Evolutionary conservation across 495 filamentous ascomycete species (phyloP).

Genomic region (Penicillium odoratum): DNA sequence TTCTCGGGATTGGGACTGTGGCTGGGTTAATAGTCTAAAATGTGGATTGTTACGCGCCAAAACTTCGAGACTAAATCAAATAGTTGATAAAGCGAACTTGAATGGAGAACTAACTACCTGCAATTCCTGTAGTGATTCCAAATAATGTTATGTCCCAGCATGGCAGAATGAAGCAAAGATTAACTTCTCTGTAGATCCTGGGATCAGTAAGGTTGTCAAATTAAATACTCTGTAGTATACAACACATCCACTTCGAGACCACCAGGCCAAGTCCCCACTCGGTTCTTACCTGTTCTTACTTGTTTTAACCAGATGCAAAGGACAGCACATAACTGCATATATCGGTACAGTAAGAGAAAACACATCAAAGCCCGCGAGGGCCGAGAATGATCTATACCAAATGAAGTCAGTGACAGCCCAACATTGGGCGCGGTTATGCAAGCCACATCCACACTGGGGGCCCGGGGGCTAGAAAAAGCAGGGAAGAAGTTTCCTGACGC

Average conservation of each 20-base stretch:
- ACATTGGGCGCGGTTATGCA: slow-evolving; percentile 25
- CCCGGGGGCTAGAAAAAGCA: not conserved
- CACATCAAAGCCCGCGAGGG: not conserved
- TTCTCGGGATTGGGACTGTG: not conserved
- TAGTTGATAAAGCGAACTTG: not conserved
- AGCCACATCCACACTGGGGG: slow-evolving; percentile 4
- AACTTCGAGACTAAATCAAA: not conserved
- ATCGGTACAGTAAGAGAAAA: not conserved
- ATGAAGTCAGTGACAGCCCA: slow-evolving; percentile 1
- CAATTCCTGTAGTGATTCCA: no score
- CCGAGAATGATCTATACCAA: not conserved
- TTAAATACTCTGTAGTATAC: not conserved
- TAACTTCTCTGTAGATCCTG: not conserved
- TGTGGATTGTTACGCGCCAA: not conserved
- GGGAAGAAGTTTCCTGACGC: slow-evolving; percentile 11
- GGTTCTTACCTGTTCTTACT: no score
- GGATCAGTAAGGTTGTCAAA: not conserved
- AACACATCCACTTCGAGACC: not conserved
- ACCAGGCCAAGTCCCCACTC: not conserved
- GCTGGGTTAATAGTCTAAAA: not conserved
- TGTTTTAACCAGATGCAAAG: not conserved
- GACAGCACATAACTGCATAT: not conserved
- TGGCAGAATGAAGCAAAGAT: not conserved
- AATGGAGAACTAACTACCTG: no score
- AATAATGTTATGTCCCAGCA: not conserved